Evolutionary conservation across 2,329 filamentous ascomycete species (phyloP), one percentile per base, ranked within the genome.

Genomic region (Nemania sp.): DNA sequence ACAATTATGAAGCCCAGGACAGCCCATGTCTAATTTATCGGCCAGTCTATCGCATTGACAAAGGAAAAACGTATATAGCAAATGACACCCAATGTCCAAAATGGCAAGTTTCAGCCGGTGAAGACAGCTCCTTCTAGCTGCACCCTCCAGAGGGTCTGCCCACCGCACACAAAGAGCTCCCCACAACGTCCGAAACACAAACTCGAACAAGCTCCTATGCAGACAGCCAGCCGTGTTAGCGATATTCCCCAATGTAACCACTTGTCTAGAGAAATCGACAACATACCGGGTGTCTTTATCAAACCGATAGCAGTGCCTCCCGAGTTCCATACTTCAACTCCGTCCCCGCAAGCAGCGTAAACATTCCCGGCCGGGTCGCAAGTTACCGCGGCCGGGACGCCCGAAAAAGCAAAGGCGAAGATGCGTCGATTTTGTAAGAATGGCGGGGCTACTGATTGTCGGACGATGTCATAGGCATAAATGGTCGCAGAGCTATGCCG

Each of bases 401-500:
- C 81, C 0, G 72, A 71, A 35, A 77, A 75, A 0, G 79, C 77
- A 62, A 79, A 81, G 1, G 83, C 79, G 65, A 87, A 86, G 0
- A 84, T 68, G 21, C 81, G 79, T 49, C 77, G 77, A 67, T 84
- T 83, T 1, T 68, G 66, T 11, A 85, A 71, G 53, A 80, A 81
- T 0, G 75, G 75, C 2, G 76, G 71, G 1, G 21, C 20, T 10
- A 68, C 74, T 11, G 70, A 67, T 9, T 74, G 72, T 1, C 57
- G 69, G 2, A 75, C 54, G 6, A 85, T 71, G 66, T 84, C 81
- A 54, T 78, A 83, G 0, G 81, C 80, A 53, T 83, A 84, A 5
- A 80, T 78, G 1, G 73, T 73, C 5, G 73, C 73, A 4, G 72
- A 59, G 4, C 75, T 77, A 34, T 5, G 17, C 46, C 21, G 25